A percentile compares a stretch with the other conserved stretches of the same genome.
Conservation (phyloP, 2,329 filamentous ascomycete species). For the Aspergillus fijiensis region DNA sequence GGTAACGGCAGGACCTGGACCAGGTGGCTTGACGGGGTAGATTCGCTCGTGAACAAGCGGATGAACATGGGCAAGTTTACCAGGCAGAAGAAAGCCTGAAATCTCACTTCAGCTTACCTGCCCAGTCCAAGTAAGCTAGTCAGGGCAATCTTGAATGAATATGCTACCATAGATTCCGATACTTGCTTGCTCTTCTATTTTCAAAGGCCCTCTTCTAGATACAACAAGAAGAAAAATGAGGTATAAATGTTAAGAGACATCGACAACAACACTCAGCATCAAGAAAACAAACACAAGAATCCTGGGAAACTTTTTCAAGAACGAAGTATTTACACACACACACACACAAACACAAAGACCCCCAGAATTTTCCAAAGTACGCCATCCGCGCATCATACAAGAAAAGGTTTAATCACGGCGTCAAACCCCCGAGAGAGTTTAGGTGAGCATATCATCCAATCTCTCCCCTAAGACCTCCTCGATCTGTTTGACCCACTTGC, state of each 20-base stretch:
- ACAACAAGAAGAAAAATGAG: not conserved
- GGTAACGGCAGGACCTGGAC: slow-evolving; percentile 21
- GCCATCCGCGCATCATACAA: not conserved
- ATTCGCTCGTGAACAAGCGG: slow-evolving; percentile 24
- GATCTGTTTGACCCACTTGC: slow-evolving; percentile 86
- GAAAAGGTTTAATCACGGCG: not conserved
- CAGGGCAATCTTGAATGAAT: too few species aligned
- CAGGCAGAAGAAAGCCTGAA: not conserved
- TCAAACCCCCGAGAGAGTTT: slow-evolving; percentile 26
- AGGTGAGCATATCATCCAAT: slow-evolving; percentile 88
- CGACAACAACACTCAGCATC: not conserved
- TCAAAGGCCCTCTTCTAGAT: not conserved
- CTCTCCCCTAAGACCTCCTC: slow-evolving; percentile 88
- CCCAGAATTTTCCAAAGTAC: not conserved
- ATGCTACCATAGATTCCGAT: not conserved
- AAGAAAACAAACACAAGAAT: not conserved
- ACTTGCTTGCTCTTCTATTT: not conserved
- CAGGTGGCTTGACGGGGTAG: slow-evolving; percentile 21
- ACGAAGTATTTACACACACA: not conserved
- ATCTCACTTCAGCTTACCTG: not conserved
- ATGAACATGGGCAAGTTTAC: slow-evolving; percentile 17
- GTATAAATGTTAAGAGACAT: not conserved
- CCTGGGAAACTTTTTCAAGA: not conserved
- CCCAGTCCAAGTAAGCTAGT: too few species aligned
- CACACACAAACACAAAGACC: not conserved